Evolutionary conservation across 176 grass and related monocot species (phyloP).

Genomic region (Poa pratensis): DNA sequence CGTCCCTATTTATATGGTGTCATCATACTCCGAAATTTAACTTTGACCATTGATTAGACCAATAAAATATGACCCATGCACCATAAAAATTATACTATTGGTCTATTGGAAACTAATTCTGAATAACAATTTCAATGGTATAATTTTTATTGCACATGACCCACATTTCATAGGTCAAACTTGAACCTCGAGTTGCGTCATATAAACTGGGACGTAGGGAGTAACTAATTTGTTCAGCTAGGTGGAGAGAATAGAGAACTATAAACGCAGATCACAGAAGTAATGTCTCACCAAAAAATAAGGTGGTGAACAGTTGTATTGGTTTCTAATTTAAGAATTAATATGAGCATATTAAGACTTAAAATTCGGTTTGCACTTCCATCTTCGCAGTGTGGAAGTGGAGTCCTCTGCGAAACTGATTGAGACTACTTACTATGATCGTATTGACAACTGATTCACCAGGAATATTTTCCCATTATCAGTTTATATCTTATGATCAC

Average conservation of each 20-base stretch:
- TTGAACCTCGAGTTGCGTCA: neutral
- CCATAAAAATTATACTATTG: neutral
- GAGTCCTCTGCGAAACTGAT: neutral
- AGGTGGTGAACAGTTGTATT: neutral
- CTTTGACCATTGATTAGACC: neutral
- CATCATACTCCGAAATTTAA: neutral
- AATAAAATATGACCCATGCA: neutral
- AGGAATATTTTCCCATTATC: neutral
- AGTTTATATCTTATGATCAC: conserved; percentile 7
- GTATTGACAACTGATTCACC: neutral
- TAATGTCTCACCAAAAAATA: neutral
- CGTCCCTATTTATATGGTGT: neutral
- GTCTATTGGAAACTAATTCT: neutral
- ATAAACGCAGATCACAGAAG: neutral
- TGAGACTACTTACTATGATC: neutral
- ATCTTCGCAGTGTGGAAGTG: neutral
- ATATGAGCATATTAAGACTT: conserved; percentile 7
- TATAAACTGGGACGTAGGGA: neutral
- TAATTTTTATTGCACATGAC: neutral
- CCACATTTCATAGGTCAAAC: neutral
- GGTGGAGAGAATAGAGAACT: conserved; percentile 30
- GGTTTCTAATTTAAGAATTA: conserved; percentile 20
- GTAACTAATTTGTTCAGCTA: conserved; percentile 23
- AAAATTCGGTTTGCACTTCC: neutral
- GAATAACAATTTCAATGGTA: neutral